Evolutionary conservation across 495 filamentous ascomycete species (phyloP).

Genomic region (Aspergillus olivimuriae): DNA sequence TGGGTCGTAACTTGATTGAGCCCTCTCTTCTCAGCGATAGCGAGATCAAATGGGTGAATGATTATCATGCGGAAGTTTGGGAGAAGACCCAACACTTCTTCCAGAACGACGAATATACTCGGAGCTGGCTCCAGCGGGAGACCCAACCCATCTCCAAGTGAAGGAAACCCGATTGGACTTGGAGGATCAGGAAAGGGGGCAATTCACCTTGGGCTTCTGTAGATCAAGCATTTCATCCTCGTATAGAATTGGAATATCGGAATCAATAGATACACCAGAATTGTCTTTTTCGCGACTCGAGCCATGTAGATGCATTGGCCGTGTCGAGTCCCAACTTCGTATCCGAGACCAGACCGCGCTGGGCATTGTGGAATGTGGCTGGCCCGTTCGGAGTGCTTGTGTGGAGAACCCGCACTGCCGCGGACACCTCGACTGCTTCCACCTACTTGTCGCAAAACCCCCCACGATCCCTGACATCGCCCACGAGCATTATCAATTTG

Average conservation of each 20-base stretch:
- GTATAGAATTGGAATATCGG: too few relatives aligned
- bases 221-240: too few relatives aligned
- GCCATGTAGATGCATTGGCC: too few relatives aligned
- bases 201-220: too few relatives aligned
- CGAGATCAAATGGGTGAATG: conserved; percentile 84
- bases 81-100: conserved; percentile 82
- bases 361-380: conserved; percentile 13
- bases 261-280: too few relatives aligned
- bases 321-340: too few relatives aligned
- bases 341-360: too few relatives aligned
- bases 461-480: too few relatives aligned
- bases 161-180: too few relatives aligned
- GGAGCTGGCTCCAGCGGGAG: conserved; percentile 82
- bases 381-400: conserved; percentile 6
- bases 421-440: conserved; percentile 1
- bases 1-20: conserved; percentile 87
- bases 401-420: conserved; percentile 13
- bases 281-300: too few relatives aligned
- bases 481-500: too few relatives aligned
- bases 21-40: conserved; percentile 58
- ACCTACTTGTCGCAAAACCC: not conserved
- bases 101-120: conserved; percentile 58
- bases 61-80: conserved; percentile 75
- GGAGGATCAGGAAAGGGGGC: too few relatives aligned
- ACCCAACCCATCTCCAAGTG: conserved; percentile 50